Conservation (phyloP, 2,329 filamentous ascomycete genomes). For the Coniochaeta sp. region DNA sequence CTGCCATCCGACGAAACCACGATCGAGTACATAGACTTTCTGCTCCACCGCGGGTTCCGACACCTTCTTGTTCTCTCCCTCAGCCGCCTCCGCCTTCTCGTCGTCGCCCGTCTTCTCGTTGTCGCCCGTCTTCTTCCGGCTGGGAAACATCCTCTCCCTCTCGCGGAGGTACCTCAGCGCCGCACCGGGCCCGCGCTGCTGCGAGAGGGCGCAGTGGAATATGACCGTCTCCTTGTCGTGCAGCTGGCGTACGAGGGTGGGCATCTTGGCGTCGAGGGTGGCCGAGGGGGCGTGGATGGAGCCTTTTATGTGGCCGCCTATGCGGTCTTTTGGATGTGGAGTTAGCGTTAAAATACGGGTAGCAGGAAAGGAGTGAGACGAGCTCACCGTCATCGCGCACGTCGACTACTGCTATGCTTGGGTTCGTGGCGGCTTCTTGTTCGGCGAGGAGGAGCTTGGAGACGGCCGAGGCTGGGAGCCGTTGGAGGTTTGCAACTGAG, state of each 20-base stretch:
- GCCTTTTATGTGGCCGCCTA: conserved; percentile 81
- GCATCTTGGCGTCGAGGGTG: conserved; percentile 67
- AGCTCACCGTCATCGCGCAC: conserved; percentile 72
- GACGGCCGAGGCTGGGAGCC: conserved; percentile 63
- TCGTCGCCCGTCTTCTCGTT: conserved; percentile 18
- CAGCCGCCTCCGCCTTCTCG: conserved; percentile 12
- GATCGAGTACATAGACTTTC: conserved; percentile 72
- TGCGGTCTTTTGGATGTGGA: conserved; percentile 54
- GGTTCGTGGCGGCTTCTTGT: conserved; percentile 26
- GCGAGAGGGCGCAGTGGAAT: conserved; percentile 90
- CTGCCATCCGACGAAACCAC: conserved; percentile 87
- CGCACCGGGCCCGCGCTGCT: conserved; percentile 81
- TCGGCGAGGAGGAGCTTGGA: conserved; percentile 54
- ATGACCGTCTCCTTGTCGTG: conserved; percentile 75
- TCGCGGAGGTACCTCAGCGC: conserved; percentile 74
- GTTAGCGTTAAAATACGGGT: background rate
- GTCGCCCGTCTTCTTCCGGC: conserved; percentile 12
- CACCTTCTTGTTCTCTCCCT: conserved; percentile 11
- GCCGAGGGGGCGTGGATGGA: conserved; percentile 68
- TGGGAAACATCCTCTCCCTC: conserved; percentile 41
- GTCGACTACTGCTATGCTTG: conserved; percentile 68
- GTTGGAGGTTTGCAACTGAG: conserved; percentile 55
- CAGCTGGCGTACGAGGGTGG: conserved; percentile 74
- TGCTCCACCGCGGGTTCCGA: conserved; percentile 37
- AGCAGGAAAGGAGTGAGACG: background rate